Conservation (phyloP, 2,329 filamentous ascomycete genomes). For the Cladophialophora immunda region DNA sequence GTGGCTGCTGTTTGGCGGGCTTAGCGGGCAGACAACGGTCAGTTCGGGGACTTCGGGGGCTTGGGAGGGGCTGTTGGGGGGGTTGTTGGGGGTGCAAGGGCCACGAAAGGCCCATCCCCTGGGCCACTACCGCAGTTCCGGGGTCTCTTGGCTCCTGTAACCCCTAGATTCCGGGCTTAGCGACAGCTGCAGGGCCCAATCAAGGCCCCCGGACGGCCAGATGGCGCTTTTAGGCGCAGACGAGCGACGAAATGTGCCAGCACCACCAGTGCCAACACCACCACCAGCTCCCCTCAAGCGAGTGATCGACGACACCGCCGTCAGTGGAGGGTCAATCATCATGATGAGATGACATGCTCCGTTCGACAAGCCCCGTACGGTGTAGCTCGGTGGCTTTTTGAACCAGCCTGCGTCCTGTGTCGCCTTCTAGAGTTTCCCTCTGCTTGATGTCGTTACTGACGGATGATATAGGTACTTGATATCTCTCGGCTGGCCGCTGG, state of each 20-base stretch:
- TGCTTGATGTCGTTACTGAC: neutral
- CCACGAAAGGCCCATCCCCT: neutral
- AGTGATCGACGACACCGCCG: neutral
- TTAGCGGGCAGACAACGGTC: neutral
- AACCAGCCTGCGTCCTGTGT: constrained; percentile 5
- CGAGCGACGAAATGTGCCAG: neutral
- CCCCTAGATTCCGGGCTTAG: constrained; percentile 10
- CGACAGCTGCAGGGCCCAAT: constrained; percentile 16
- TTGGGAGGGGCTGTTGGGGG: constrained; percentile 1
- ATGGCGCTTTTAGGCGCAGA: constrained; percentile 8
- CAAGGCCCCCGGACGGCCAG: neutral
- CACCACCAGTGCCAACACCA: neutral
- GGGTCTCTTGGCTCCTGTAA: neutral
- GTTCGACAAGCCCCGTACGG: neutral
- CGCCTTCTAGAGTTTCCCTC: constrained; percentile 6
- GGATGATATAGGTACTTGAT: constrained; percentile 10
- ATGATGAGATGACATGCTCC: neutral
- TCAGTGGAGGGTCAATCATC: constrained; percentile 2
- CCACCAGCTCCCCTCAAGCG: neutral
- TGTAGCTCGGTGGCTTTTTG: constrained; percentile 11
- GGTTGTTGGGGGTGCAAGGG: constrained; percentile 1
- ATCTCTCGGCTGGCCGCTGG: constrained; percentile 1
- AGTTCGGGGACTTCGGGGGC: constrained; percentile 3
- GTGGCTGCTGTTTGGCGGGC: constrained; percentile 7
- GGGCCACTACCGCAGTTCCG: constrained; percentile 7